A percentile compares a stretch with the other conserved stretches of the same genome.
Conservation (phyloP, 75 land plant genomes). For the Ceratopteris richardii region DNA sequence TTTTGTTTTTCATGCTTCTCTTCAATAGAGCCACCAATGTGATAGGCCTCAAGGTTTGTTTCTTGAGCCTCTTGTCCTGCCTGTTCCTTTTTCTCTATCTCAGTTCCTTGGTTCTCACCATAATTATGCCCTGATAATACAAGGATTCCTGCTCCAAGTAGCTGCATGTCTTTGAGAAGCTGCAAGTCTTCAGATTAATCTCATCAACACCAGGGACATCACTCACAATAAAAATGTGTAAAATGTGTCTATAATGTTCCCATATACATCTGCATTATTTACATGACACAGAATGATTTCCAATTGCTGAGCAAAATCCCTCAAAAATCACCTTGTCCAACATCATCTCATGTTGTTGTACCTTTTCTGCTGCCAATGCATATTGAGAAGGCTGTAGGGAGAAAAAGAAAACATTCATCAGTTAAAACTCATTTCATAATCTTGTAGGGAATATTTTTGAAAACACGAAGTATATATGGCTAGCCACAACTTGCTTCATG, state of each 20-base stretch:
- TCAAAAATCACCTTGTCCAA: neutral
- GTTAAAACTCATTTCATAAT: neutral
- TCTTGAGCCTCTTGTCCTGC: neutral
- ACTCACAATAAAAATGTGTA: no score
- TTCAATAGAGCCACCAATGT: no score
- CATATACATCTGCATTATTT: no score
- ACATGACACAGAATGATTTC: no score
- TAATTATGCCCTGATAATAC: neutral
- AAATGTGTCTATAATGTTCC: no score
- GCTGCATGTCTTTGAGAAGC: constrained; percentile 2
- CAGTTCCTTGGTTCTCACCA: neutral
- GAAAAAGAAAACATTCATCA: neutral
- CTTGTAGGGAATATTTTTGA: no score
- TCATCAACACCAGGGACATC: no score
- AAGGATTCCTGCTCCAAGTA: constrained; percentile 3
- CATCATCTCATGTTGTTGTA: constrained; percentile 1
- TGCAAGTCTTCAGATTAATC: neutral
- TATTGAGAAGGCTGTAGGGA: neutral
- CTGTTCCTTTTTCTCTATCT: neutral
- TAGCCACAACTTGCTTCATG: no score
- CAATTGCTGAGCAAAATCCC: no score
- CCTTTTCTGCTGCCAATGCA: neutral
- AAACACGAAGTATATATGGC: no score
- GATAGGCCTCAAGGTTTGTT: neutral
- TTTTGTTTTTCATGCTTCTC: no score